Evolutionary conservation across 2,329 filamentous ascomycete species (phyloP).

Genomic region (Aspergillus ustus): DNA sequence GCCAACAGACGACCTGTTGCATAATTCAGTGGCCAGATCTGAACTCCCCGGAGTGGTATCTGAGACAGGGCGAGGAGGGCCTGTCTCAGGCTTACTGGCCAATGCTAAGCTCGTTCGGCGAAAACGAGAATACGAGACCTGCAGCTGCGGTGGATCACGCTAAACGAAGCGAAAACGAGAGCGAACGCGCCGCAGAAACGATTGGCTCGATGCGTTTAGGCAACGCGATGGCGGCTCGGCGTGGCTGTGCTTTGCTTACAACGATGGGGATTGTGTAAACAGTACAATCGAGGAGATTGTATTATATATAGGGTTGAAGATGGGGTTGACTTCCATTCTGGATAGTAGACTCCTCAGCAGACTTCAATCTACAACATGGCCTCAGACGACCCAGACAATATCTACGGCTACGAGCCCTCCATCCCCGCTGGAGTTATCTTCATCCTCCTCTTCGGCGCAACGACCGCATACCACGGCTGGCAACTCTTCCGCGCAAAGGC

Average conservation of each 20-base stretch:
- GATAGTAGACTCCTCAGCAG: background rate
- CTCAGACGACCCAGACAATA: background rate
- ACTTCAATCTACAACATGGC: background rate
- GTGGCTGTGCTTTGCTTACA: background rate
- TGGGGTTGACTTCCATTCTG: background rate
- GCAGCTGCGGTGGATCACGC: background rate
- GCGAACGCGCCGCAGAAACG: background rate
- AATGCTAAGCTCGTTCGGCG: background rate
- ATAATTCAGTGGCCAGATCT: background rate
- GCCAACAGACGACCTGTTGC: background rate
- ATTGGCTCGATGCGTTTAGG: background rate
- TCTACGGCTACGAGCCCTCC: constrained; percentile 13
- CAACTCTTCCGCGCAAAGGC: constrained; percentile 24
- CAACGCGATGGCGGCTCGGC: background rate
- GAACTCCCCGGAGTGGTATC: too few species aligned
- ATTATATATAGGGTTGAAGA: background rate
- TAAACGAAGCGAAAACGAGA: constrained; percentile 1
- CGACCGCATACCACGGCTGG: constrained; percentile 20
- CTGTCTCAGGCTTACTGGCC: background rate
- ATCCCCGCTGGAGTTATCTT: constrained; percentile 7
- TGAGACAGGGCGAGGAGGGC: background rate
- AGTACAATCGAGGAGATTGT: background rate
- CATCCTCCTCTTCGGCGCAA: constrained; percentile 7
- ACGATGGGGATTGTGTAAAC: background rate
- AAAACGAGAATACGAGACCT: background rate